phyloP scores from a whole-genome alignment of 305 asterid species.

The Solanum chacoense region DNA sequence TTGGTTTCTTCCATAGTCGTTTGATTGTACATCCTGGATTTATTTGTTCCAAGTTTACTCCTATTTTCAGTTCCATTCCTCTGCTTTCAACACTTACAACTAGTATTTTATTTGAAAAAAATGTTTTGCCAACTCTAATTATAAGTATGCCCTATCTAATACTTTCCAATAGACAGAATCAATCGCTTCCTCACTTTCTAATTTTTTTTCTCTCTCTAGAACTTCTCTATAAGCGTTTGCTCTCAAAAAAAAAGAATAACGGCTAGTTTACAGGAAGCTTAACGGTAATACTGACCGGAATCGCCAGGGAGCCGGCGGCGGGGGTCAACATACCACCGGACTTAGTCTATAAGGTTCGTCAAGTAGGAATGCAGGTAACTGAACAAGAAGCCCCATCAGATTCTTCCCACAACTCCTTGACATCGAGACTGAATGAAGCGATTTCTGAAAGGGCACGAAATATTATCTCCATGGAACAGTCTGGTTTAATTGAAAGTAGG shows the following conservation, averaged over 20 bases:
- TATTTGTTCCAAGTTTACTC: not conserved
- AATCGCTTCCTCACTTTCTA: too few species aligned
- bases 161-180: not conserved
- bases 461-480: not conserved
- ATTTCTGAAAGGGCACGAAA: not conserved
- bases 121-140: not conserved
- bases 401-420: not conserved
- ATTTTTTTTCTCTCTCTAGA: too few species aligned
- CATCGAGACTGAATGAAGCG: not conserved
- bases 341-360: too few species aligned
- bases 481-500: too few species aligned
- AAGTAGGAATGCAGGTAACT: too few species aligned
- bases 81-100: not conserved
- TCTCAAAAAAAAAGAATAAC: not conserved
- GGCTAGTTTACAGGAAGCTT: not conserved
- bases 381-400: not conserved
- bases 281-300: not conserved
- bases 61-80: not conserved
- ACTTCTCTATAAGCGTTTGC: too few species aligned
- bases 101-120: too few species aligned
- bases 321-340: too few species aligned
- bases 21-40: too few species aligned
- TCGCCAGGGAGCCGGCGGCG: not conserved
- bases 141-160: not conserved
- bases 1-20: too few species aligned